Conservation (phyloP, 1,284 basidiomycete species). For the Farysia itapuensis region DNA sequence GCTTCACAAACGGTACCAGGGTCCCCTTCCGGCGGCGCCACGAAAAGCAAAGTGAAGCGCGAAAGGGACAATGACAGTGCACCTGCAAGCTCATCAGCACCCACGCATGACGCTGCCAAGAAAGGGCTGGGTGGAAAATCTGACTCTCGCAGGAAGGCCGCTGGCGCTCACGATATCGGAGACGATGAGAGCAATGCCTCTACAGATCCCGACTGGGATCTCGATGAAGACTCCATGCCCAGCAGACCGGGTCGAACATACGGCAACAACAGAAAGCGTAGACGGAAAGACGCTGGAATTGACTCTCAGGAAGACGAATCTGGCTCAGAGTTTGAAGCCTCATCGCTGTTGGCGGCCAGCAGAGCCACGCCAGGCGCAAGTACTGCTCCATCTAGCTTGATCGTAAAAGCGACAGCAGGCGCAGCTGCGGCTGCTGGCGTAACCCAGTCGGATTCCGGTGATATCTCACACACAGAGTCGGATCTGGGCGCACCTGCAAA, state of each 20-base stretch:
- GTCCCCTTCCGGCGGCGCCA: slow-evolving; percentile 4
- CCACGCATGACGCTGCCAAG: slow-evolving; percentile 16
- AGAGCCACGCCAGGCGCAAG: slow-evolving; percentile 5
- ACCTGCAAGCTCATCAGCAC: slow-evolving; percentile 12
- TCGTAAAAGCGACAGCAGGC: neutral
- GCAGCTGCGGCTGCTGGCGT: slow-evolving; percentile 10
- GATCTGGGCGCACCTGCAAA: slow-evolving; percentile 8
- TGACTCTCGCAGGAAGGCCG: slow-evolving; percentile 21
- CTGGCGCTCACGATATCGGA: slow-evolving; percentile 14
- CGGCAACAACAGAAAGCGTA: slow-evolving; percentile 40
- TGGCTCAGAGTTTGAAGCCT: slow-evolving; percentile 36
- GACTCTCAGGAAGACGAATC: slow-evolving; percentile 38
- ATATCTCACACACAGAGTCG: slow-evolving; percentile 10
- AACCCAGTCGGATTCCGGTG: neutral
- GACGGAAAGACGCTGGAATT: slow-evolving; percentile 17
- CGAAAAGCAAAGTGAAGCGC: slow-evolving; percentile 35
- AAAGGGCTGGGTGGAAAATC: slow-evolving; percentile 17
- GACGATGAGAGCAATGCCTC: slow-evolving; percentile 36
- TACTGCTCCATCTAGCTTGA: slow-evolving; percentile 6
- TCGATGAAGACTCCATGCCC: slow-evolving; percentile 42
- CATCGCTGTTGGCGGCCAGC: slow-evolving; percentile 8
- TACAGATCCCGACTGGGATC: slow-evolving; percentile 44
- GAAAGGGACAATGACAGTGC: slow-evolving; percentile 28
- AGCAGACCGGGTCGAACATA: slow-evolving; percentile 42
- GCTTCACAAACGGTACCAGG: slow-evolving; percentile 19